Base-by-base conservation (phyloP, 768 basidiomycete genomes). In the Termitomyces sp. region DNA sequence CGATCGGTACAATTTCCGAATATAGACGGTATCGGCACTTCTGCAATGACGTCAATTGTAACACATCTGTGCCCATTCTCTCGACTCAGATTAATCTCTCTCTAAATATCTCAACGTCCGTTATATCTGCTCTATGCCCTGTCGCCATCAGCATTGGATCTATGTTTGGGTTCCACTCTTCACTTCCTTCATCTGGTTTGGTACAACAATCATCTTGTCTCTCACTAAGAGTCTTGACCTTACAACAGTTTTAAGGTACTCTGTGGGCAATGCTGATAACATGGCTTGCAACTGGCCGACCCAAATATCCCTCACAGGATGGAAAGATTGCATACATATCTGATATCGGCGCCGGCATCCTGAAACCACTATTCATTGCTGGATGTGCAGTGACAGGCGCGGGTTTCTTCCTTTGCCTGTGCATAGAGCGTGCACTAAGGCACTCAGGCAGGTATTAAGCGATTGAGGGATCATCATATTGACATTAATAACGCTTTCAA, bases 291-390 rank as follows among this genome's bases (percentile, higher is more conserved):
- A 76, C 79, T n/a, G 88, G 88, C 20, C 76, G 81, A 36, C 87
- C 85, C 9, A 77, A 77, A 67, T 86, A 87, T 65, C 77, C 77
- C 15, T 81, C 86, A 14, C 77, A 81, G 70, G 79, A 85, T 42
- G 81, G 81, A 25, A 71, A 72, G 1, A 83, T 91, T 56, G 83
- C 85, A n/a, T 91, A 88, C 71, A 91, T 92, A 52, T 90, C 88
- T 46, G 89, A 92, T 67, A 73, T 92, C 40, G 90, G 87, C n/a
- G 90, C 91, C 20, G 81, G 81, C 64, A 77, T 80, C 56, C 75
- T 92, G 48, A 92, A 92, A 69, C 91, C 91, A 3, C 79, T 92
- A 42, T 93, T 93, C 67, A 76, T 92, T 54, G 76, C 80, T 15
- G 86, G 86, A 7, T 87, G 85, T 65, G 74, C 77, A 43, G 80